These are phyloP conservation scores for Teratosphaeria viscida DNA, from an alignment of 2,329 filamentous ascomycete species.

Conservation along the genomic window DNA sequence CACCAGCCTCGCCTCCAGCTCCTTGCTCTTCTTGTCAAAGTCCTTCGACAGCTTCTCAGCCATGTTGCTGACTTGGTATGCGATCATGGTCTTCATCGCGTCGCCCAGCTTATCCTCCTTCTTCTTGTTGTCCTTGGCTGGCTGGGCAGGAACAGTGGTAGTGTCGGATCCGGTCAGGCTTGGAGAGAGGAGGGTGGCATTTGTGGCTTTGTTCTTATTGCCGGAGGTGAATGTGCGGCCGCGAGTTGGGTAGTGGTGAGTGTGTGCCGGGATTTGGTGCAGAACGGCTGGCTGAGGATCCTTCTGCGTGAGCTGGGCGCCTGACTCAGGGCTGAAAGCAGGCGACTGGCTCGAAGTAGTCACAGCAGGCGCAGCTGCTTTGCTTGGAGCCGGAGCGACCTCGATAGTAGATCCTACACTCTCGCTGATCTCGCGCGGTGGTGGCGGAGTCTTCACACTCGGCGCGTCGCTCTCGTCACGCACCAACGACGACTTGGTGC, in stretches of 20 bases:
- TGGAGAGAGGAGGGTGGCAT: background rate
- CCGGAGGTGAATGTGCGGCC: background rate
- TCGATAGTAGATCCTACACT: background rate
- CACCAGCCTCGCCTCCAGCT: background rate
- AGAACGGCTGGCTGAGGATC: background rate
- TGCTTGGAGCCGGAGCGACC: background rate
- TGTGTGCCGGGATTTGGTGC: background rate
- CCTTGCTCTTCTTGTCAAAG: background rate
- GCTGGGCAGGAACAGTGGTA: background rate
- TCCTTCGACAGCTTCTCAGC: background rate
- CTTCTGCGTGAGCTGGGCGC: background rate
- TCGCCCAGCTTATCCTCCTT: background rate
- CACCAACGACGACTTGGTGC: background rate
- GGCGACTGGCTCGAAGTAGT: background rate
- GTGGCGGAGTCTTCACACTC: background rate
- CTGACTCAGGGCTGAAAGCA: background rate
- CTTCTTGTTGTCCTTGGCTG: background rate
- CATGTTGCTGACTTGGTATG: background rate
- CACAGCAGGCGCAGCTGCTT: background rate
- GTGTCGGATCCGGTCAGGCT: background rate
- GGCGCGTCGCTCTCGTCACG: background rate
- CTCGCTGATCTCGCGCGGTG: background rate
- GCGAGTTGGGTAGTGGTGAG: background rate
- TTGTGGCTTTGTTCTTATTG: background rate
- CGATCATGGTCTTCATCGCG: background rate